phyloP scores from a whole-genome alignment of 805 yeast species.

The Pichia occidentalis region DNA sequence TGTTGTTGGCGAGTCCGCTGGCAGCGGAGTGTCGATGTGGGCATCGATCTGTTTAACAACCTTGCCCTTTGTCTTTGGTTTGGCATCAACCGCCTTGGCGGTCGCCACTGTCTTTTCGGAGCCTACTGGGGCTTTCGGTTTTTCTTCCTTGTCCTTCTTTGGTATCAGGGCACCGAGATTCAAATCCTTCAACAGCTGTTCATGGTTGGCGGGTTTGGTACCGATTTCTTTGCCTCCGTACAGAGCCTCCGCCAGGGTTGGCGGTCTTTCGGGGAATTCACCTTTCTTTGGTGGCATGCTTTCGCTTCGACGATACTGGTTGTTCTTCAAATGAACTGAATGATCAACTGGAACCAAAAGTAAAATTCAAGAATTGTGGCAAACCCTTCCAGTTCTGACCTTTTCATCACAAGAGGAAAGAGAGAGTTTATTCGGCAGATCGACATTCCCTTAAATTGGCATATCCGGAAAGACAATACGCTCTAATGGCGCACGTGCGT shows the following conservation, averaged over 20 bases:
- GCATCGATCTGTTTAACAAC: constrained; percentile 10
- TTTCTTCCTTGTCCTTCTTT: background rate
- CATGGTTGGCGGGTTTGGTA: constrained; percentile 10
- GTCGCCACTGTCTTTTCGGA: background rate
- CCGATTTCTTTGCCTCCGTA: constrained; percentile 12
- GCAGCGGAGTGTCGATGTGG: constrained; percentile 37
- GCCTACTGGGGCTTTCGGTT: background rate
- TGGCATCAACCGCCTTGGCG: background rate
- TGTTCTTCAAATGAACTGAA: no score
- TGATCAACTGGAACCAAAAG: no score
- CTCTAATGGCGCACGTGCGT: background rate
- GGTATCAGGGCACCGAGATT: constrained; percentile 8
- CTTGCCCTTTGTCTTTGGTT: background rate
- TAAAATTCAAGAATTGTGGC: no score
- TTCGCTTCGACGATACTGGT: background rate
- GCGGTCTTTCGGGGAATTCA: constrained; percentile 17
- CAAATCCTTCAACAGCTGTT: constrained; percentile 9
- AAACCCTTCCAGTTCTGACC: no score
- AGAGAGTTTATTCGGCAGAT: no score
- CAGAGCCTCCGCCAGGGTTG: constrained; percentile 15
- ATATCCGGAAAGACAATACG: no score
- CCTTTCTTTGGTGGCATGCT: constrained; percentile 13
- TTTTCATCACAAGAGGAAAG: no score
- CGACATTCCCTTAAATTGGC: no score
- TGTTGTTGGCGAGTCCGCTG: constrained; percentile 44